Conservation (phyloP, 1,284 basidiomycete genomes). For the Ustilago hordei region DNA sequence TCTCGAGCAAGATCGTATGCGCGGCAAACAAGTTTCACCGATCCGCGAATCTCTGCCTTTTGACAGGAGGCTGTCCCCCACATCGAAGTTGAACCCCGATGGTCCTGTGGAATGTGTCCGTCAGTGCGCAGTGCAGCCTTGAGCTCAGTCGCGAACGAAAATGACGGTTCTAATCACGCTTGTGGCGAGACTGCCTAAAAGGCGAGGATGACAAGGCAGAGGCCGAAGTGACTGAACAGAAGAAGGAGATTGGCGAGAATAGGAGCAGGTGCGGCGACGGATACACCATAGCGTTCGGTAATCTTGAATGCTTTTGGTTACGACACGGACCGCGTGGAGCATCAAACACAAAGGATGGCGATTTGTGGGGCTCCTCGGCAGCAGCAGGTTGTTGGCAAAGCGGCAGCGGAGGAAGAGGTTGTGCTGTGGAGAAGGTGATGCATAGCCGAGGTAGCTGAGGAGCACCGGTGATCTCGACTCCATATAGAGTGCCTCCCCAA, state of each 20-base stretch:
- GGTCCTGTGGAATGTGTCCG: neutral
- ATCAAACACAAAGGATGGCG: neutral
- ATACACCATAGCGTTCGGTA: neutral
- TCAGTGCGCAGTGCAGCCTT: neutral
- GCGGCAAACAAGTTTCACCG: neutral
- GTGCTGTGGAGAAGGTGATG: neutral
- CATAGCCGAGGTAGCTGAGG: constrained; percentile 8
- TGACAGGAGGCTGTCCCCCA: neutral
- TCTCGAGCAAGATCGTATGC: neutral
- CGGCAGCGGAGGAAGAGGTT: neutral
- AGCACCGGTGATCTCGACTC: neutral
- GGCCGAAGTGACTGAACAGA: neutral
- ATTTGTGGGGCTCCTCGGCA: neutral
- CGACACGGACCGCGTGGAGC: neutral
- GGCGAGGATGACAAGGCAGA: neutral
- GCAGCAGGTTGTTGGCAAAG: neutral
- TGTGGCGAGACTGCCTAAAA: neutral
- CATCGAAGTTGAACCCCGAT: neutral
- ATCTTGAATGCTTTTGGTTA: neutral
- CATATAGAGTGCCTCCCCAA: neutral
- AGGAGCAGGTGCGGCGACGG: neutral
- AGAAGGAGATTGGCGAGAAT: neutral
- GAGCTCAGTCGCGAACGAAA: neutral
- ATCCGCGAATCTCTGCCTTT: neutral
- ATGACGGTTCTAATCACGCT: no score